Evolutionary conservation across 2,329 filamentous ascomycete species (phyloP), one percentile per base, ranked within the genome.

Genomic region (Sclerotinia trifoliorum): DNA sequence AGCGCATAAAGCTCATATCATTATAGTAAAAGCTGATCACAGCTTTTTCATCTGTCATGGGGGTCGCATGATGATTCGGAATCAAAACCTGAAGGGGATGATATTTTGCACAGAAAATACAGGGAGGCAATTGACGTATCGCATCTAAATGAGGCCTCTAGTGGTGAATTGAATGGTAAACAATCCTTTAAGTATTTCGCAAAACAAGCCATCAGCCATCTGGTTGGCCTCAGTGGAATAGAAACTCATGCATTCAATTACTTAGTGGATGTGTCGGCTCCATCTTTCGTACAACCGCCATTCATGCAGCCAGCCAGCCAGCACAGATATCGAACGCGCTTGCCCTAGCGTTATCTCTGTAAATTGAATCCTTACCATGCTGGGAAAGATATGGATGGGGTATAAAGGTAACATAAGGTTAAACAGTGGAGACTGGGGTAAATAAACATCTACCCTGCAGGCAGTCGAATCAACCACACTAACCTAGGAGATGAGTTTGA

Each of bases 351-450:
- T 29, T 39, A 21, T 26, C 5, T 39, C 2, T 26, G 26, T 51
- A 26, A 51, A 26, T 21, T 19, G 13, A 48, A 49, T 26, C n/a
- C 17, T 17, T 29, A 44, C 5, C 3, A 65, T 42, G 10, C 39
- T 6, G 49, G 19, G 49, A 55, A 44, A 64, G n/a, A 29, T 42
- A 17, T 56, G 13, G 49, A n/a, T 29, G 17, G 10, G 35, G 29
- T 55, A 3, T 29, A n/a, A 13, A 17, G 21, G n/a, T 44, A 42
- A 42, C 19, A 55, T 26, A 42, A 29, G n/a, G 10, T 65, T 56
- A 44, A 55, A 44, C 35, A 44, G 19, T 32, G 24, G 49, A 56
- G 62, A 65, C 35, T 55, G 35, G 62, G 62, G 51, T 44, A 32
- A 32, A 24, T n/a, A 26, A 35, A 44, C 11, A 11, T 32, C 24